Evolutionary conservation across 2,329 filamentous ascomycete genomes (phyloP).

Genomic region (Ceratocystis destructans): DNA sequence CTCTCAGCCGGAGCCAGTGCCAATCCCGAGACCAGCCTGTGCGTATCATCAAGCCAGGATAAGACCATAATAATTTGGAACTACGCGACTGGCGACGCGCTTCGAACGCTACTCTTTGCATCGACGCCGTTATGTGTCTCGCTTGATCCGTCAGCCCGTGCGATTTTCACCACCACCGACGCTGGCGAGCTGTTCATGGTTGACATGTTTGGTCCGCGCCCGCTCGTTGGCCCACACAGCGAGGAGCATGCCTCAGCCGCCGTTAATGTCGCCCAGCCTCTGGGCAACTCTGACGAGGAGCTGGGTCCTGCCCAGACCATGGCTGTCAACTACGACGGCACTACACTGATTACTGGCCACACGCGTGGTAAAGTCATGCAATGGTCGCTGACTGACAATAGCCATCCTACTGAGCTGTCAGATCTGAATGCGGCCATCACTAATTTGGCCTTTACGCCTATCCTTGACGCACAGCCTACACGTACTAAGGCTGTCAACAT

Average conservation of each 20-base stretch:
- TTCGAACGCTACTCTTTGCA: constrained; percentile 73
- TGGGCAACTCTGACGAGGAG: constrained; percentile 46
- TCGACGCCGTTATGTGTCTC: constrained; percentile 56
- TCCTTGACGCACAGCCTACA: constrained; percentile 25
- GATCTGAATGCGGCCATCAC: constrained; percentile 72
- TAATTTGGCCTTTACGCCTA: constrained; percentile 60
- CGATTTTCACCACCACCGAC: constrained; percentile 66
- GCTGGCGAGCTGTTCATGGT: constrained; percentile 69
- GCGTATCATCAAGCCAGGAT: constrained; percentile 70
- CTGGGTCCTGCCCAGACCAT: constrained; percentile 55
- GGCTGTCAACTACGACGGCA: constrained; percentile 69
- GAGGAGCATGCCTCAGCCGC: constrained; percentile 43
- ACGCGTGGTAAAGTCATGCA: constrained; percentile 60
- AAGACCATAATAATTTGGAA: constrained; percentile 90
- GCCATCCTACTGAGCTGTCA: constrained; percentile 51
- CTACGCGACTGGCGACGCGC: constrained; percentile 59
- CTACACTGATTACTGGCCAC: constrained; percentile 67
- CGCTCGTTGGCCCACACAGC: constrained; percentile 40
- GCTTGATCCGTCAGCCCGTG: constrained; percentile 72
- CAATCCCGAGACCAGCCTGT: constrained; percentile 60
- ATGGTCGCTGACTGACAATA: constrained; percentile 66
- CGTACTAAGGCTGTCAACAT: constrained; percentile 38
- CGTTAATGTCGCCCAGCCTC: constrained; percentile 40
- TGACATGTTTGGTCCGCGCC: constrained; percentile 50
- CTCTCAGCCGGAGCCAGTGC: constrained; percentile 50